phyloP scores from a whole-genome alignment of 1,284 basidiomycete genomes.

The Coniophora puteana region DNA sequence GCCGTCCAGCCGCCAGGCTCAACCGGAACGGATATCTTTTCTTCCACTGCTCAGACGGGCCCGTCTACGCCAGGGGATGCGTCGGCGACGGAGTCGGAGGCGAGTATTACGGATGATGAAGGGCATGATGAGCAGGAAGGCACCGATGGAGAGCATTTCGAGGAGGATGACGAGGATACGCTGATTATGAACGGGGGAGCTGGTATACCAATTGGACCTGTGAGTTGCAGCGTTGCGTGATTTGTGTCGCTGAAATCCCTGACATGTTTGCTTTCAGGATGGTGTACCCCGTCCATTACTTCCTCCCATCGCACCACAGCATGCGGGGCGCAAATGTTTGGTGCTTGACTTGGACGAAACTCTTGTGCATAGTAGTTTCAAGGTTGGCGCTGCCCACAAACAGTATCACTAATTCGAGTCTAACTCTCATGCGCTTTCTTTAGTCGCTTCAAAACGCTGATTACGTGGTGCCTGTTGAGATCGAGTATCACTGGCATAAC shows the following conservation, averaged over 20 bases:
- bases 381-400: constrained; percentile 44
- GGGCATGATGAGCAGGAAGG: constrained; percentile 34
- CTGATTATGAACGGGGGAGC: constrained; percentile 79
- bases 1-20: constrained; percentile 56
- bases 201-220: constrained; percentile 78
- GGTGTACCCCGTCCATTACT: constrained; percentile 83
- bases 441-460: constrained; percentile 95
- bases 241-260: neutral
- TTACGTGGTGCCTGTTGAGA: constrained; percentile 98
- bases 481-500: constrained; percentile 97
- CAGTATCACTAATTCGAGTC: neutral
- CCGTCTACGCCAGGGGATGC: constrained; percentile 21
- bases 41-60: too few species aligned
- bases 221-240: constrained; percentile 33
- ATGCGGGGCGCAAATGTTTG: constrained; percentile 85
- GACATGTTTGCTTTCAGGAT: constrained; percentile 46
- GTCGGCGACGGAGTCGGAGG: constrained; percentile 28
- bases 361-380: constrained; percentile 90
- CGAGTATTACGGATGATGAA: constrained; percentile 52
- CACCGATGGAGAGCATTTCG: constrained; percentile 48
- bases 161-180: constrained; percentile 74
- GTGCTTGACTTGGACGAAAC: constrained; percentile 97
- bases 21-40: constrained; percentile 35
- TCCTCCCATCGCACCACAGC: constrained; percentile 69
- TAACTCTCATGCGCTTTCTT: constrained; percentile 12